Base-by-base conservation (phyloP, 1,139 yeast genomes). In the Blastobotrys apis region DNA sequence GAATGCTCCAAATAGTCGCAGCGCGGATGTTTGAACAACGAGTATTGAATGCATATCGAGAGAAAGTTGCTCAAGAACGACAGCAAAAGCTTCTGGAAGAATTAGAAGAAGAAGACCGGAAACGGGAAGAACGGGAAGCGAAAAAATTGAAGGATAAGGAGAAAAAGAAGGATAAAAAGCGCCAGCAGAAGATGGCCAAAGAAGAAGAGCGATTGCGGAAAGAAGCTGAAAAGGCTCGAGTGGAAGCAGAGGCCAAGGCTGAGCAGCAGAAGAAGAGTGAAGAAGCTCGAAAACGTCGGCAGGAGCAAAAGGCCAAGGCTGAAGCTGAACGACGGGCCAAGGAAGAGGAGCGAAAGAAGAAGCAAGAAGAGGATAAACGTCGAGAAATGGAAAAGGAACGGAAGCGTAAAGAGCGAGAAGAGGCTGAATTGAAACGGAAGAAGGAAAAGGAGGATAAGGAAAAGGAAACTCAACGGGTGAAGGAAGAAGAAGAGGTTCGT, bases 81-180 rank as follows among this genome's bases (percentile, higher is more conserved):
- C 83, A 85, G 43, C 78, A 75, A 56, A 78, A 73, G 62, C 75
- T 84, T 50, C 76, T 85, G 51, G 87, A 79, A 57, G 95, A 86
- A 59, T 73, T 86, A 39, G 94, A 84, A 49, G 86, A 82, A 16
- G 94, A 84, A 62, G 84, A 80, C 53, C 72, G 74, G 40, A 78
- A 80, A 23, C 76, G 80, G 58, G 78, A 77, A 57, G 88, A 82
- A 53, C 78, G 78, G 38, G 92, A 83, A 60, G 77, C 78, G 61
- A 83, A 83, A 64, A 83, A 81, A 58, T 72, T 74, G 51, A 75
- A 74, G 49, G 92, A 84, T 53, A 81, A 78, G 63, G 94, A 86
- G 57, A 81, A 80, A 66, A 80, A 82, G 47, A 81, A 81, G 60
- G 94, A 85, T 55, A 84, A 84, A 73, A 84, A 84, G 61, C 73